Conservation (phyloP, 1,284 basidiomycete genomes). For the Sanghuangporus weigelae region DNA sequence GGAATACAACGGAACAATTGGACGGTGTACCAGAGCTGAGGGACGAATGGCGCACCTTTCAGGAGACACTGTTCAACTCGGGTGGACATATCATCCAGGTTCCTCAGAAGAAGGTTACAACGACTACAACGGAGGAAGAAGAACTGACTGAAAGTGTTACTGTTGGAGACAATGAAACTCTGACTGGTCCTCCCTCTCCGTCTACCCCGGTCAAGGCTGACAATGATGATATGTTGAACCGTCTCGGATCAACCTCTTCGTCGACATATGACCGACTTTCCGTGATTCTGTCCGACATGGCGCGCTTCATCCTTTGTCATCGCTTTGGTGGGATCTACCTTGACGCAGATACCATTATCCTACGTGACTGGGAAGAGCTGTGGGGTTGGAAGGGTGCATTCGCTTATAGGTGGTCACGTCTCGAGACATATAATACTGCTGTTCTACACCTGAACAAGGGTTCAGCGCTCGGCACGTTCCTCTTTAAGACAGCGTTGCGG, state of each 20-base stretch:
- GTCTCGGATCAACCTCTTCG: conserved; percentile 72
- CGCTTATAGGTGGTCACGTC: conserved; percentile 80
- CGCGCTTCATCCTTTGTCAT: conserved; percentile 80
- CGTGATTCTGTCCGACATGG: conserved; percentile 84
- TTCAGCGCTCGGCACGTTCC: conserved; percentile 74
- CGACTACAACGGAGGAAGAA: conserved; percentile 21
- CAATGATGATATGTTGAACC: conserved; percentile 62
- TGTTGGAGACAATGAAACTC: conserved; percentile 16
- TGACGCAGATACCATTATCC: conserved; percentile 81
- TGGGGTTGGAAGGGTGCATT: conserved; percentile 88
- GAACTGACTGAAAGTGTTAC: conserved; percentile 20
- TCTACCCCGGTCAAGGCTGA: conserved; percentile 27
- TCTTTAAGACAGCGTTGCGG: conserved; percentile 81
- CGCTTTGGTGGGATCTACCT: conserved; percentile 84
- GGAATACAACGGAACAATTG: conserved; percentile 88
- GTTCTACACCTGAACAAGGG: conserved; percentile 80
- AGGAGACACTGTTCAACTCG: conserved; percentile 68
- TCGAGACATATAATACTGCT: conserved; percentile 83
- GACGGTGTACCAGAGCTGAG: conserved; percentile 75
- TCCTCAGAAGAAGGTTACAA: conserved; percentile 34
- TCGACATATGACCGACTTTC: conserved; percentile 75
- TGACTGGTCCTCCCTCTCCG: conserved; percentile 24
- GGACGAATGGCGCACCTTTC: conserved; percentile 70
- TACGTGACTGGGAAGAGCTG: conserved; percentile 89
- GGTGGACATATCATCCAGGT: conserved; percentile 59